Conservation (phyloP, 2,329 filamentous ascomycete genomes). For the Sphaerulina musiva region DNA sequence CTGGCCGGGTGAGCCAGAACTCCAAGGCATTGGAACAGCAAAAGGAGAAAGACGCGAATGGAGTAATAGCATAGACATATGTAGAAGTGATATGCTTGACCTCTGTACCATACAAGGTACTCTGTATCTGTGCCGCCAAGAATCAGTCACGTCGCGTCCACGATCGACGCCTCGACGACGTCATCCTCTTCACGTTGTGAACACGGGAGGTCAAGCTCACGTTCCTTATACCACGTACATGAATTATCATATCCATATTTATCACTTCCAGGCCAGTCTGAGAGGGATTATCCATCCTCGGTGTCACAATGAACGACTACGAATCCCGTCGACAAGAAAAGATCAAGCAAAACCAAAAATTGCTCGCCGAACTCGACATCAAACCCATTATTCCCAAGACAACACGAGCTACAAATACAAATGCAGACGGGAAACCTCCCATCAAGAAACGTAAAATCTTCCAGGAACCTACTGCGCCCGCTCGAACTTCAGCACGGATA, state of each 20-base stretch:
- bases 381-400: constrained; percentile 23
- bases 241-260: neutral
- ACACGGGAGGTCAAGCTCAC: too few species aligned
- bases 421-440: constrained; percentile 22
- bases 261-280: neutral
- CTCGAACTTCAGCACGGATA: constrained; percentile 45
- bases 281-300: neutral
- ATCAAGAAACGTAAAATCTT: constrained; percentile 40
- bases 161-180: neutral
- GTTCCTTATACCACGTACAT: too few species aligned
- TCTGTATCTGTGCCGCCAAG: neutral
- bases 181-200: neutral
- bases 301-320: constrained; percentile 38
- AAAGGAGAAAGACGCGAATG: constrained; percentile 47
- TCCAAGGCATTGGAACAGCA: constrained; percentile 35
- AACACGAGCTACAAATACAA: constrained; percentile 1
- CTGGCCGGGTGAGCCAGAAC: constrained; percentile 30
- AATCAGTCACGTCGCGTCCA: neutral
- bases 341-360: constrained; percentile 45
- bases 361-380: constrained; percentile 45
- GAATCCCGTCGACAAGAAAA: constrained; percentile 44
- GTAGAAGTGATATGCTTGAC: neutral
- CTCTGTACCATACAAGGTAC: neutral
- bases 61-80: constrained; percentile 38
- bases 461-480: constrained; percentile 30